Evolutionary conservation across 768 basidiomycete species (phyloP), one percentile per base, ranked within the genome.

Genomic region (Trametopsis cervina): DNA sequence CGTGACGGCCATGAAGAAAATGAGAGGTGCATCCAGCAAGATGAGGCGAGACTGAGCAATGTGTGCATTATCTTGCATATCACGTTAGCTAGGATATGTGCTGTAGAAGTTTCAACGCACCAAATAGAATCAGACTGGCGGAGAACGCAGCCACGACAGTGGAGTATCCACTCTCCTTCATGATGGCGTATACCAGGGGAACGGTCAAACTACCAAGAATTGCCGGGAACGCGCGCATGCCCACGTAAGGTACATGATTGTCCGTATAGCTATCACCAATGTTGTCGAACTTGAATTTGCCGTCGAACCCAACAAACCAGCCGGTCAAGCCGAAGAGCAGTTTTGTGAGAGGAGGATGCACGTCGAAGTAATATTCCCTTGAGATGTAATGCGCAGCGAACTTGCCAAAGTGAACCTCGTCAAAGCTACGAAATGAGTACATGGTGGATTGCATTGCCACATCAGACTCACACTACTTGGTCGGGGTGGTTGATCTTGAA

Each of bases 391-490:
- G 89, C 4, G 89, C 81, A 11, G 96, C 94, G 63, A 99, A 99
- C 67, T 97, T 96, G 53, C 95, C 95, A 62, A 98, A 98, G 63
- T 98, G 95, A 11, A 97, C 95, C 69, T 98, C 94, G 63, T 97
- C 94, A 62, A 97, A 97, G 41, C 91, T 94, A 57, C 44, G 25
- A 21, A 41, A 3, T 20, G 33, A 6, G 42, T 38, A 25, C 37
- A 44, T 27, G 38, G 54, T 40, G 53, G 47, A 44, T 44, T 33
- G 27, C 50, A 27, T 42, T 37, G n/a, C 25, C n/a, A 5, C 23
- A 42, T 35, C 43, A 18, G 25, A 75, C 89, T 62, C 67, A 92
- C 89, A 94, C 91, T 53, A 94, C 91, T 70, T 92, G 87, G 73
- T 93, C 89, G 38, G 92, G 93, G 62, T 89, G 83, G 62, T 85